Evolutionary conservation across 176 grass and related monocot genomes (phyloP), one percentile per base, ranked within the genome.

Genomic region (Saccharum officinarum): DNA sequence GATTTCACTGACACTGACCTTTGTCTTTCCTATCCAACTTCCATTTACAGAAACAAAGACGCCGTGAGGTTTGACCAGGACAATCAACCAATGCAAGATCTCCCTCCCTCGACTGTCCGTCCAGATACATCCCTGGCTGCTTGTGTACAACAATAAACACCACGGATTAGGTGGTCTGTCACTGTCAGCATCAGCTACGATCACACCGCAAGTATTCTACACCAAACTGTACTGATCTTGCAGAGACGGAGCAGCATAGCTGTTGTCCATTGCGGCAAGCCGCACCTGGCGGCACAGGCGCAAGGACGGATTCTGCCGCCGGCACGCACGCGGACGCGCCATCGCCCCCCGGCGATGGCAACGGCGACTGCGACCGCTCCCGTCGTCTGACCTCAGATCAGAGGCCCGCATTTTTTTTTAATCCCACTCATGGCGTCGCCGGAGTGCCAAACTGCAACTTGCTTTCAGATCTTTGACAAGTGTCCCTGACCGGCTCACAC

Each of bases 251-350:
- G 52, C 17, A 22, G 54, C 54, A 23, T 83, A 68, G 44, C 59
- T 83, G 84, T 73, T 83, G 89, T 73, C 84, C 80, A 67, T 79
- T 83, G 46, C 84, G 17, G 62, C 66, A 66, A 33, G 52, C 38
- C 75, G 18, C 55, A 25, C 23, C 64, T 39, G 55, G 55, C 71
- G 50, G 49, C 75, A 82, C 46, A 5, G 12, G 34, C 38, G 55
- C 47, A 3, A 30, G 34, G 60, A 75, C 46, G 69, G 79, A 44
- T 30, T 30, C 79, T 86, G 79, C 84, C 73, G 73, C 84, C 79
- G 74, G 88, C 80, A 55, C 34, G 23, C 78, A 7, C 12, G 62
- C 62, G 26, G 65, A 80, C 49, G 77, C 87, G 72, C 50, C 22
- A 82, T 54, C 31, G 15, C 0, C 7, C 20, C 57, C 57, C 59